A percentile compares a stretch with the other conserved stretches of the same genome.
Evolutionary conservation across 768 basidiomycete genomes (phyloP).

Genomic region (Cystofilobasidium macerans): DNA sequence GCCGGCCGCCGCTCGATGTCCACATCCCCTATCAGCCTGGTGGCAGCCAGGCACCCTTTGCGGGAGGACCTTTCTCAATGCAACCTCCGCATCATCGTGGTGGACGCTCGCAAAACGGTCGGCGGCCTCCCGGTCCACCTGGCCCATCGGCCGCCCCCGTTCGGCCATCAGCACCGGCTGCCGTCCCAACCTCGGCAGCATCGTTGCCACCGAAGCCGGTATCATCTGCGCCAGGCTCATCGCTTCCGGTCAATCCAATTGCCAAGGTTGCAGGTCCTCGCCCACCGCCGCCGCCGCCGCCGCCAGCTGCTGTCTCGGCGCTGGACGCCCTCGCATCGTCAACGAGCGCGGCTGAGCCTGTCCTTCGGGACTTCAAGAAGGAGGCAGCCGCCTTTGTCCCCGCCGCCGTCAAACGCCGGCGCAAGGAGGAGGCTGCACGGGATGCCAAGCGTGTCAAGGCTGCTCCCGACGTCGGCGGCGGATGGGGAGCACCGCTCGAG

Average conservation of each 20-base stretch:
- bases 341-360: conserved; percentile 70
- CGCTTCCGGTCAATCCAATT: conserved; percentile 29
- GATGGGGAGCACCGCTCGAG: neutral
- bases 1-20: neutral
- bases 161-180: neutral
- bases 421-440: neutral
- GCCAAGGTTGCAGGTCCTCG: conserved; percentile 25
- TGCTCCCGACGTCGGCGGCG: neutral
- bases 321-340: conserved; percentile 41
- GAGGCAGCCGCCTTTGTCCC: conserved; percentile 91
- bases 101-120: neutral
- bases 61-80: neutral
- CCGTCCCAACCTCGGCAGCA: neutral
- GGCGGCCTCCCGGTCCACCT: neutral
- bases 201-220: neutral
- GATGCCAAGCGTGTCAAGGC: conserved; percentile 6
- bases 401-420: conserved; percentile 61
- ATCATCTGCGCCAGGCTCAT: too few species aligned
- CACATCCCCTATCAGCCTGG: conserved; percentile 6
- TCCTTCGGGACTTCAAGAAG: conserved; percentile 85
- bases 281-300: conserved; percentile 1
- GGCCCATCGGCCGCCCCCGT: neutral
- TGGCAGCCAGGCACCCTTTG: neutral
- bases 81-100: neutral
- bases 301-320: neutral